Percentiles rank a stretch among this genome's conserved stretches.
These are phyloP conservation scores for Xylaria sp. DNA, from an alignment of 2,329 filamentous ascomycete genomes.

Conservation along the genomic window DNA sequence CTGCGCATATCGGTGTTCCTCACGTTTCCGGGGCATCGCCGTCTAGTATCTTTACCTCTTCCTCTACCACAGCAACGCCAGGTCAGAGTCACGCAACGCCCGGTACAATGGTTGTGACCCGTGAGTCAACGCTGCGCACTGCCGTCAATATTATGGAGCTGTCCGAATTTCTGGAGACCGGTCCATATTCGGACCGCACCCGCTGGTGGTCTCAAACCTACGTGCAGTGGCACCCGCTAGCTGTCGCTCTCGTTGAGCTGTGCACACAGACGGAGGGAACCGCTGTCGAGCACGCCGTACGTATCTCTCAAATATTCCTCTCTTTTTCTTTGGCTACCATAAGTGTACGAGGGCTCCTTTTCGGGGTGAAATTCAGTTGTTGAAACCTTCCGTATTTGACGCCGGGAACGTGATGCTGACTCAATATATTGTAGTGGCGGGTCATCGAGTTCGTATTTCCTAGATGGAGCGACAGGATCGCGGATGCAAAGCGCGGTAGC, in stretches of 20 bases:
- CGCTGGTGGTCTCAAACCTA: slow-evolving; percentile 62
- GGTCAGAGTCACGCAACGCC: slow-evolving; percentile 1
- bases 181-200: slow-evolving; percentile 54
- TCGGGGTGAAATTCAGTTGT: neutral
- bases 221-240: slow-evolving; percentile 66
- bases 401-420: neutral
- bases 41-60: neutral
- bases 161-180: slow-evolving; percentile 45
- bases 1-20: slow-evolving; percentile 26
- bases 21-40: slow-evolving; percentile 2
- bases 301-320: neutral
- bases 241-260: slow-evolving; percentile 63
- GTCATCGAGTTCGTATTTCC: slow-evolving; percentile 60
- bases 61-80: neutral
- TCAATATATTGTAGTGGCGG: slow-evolving; percentile 51
- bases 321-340: neutral
- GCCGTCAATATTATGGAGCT: slow-evolving; percentile 61
- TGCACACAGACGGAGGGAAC: slow-evolving; percentile 60
- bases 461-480: slow-evolving; percentile 57
- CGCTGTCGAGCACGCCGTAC: slow-evolving; percentile 57
- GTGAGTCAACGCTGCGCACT: slow-evolving; percentile 58
- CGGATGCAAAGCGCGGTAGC: slow-evolving; percentile 60
- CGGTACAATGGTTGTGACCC: slow-evolving; percentile 40
- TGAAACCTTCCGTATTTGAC: neutral
- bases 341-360: neutral